Conservation (phyloP, 2,329 filamentous ascomycete species). For the Penicillium sp. region DNA sequence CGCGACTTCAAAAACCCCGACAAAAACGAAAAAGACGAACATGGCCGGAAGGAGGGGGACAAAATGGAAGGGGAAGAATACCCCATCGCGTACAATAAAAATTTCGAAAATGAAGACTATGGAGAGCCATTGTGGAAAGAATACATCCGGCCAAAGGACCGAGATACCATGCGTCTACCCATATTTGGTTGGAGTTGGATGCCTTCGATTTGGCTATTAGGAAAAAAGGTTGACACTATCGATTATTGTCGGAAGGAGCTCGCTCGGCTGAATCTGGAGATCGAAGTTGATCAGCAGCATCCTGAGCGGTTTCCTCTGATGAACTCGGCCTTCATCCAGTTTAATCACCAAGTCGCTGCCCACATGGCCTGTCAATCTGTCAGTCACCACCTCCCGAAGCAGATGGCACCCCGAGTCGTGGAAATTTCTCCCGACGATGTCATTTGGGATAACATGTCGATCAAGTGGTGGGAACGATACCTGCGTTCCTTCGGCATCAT, state of each 20-base stretch:
- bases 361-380: constrained; percentile 97
- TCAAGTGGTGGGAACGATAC: constrained; percentile 91
- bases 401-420: constrained; percentile 89
- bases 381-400: constrained; percentile 84
- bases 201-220: constrained; percentile 72
- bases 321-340: constrained; percentile 97
- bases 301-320: constrained; percentile 84
- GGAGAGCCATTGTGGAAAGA: constrained; percentile 72
- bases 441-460: constrained; percentile 95
- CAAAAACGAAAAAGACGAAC: constrained; percentile 10
- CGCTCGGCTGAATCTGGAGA: constrained; percentile 83
- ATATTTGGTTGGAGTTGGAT: constrained; percentile 65
- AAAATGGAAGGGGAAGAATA: constrained; percentile 50
- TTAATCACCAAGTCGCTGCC: constrained; percentile 94
- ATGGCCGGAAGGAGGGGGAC: constrained; percentile 24
- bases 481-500: constrained; percentile 66
- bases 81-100: constrained; percentile 59
- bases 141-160: constrained; percentile 76
- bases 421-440: constrained; percentile 93
- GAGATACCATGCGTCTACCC: constrained; percentile 78
- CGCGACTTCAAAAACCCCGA: constrained; percentile 7
- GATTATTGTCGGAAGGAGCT: constrained; percentile 85
- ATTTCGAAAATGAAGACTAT: constrained; percentile 61
- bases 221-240: constrained; percentile 91
- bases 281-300: constrained; percentile 82